These are phyloP conservation scores for Capronia epimyces DNA, from an alignment of 2,329 filamentous ascomycete genomes.

Conservation along the genomic window DNA sequence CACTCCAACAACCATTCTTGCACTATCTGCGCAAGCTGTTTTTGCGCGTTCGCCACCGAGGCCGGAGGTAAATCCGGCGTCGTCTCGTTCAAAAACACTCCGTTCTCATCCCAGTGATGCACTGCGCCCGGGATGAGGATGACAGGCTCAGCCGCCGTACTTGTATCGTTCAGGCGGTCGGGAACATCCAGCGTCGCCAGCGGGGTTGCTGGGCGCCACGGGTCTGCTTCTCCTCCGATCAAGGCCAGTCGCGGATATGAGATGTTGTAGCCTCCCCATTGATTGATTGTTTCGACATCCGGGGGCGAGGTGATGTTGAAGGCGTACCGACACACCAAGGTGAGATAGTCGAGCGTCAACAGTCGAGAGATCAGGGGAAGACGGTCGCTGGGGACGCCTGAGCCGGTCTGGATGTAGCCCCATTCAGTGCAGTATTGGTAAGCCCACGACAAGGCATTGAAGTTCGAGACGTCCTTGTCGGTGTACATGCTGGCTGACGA, in stretches of 20 bases:
- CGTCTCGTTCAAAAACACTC: constrained; percentile 54
- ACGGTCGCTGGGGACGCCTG: constrained; percentile 57
- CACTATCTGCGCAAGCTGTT: constrained; percentile 56
- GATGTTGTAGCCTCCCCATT: constrained; percentile 68
- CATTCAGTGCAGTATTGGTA: constrained; percentile 60
- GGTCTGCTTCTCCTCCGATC: constrained; percentile 71
- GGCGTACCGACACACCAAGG: constrained; percentile 57
- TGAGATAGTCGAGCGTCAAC: constrained; percentile 58
- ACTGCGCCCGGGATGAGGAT: constrained; percentile 69
- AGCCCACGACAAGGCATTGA: constrained; percentile 46
- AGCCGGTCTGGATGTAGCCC: constrained; percentile 73
- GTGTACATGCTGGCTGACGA: constrained; percentile 40
- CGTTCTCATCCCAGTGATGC: constrained; percentile 62
- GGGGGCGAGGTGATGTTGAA: constrained; percentile 65
- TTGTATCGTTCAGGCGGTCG: constrained; percentile 43
- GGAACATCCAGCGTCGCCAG: constrained; percentile 57
- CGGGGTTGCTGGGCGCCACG: constrained; percentile 70
- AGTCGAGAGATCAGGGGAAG: constrained; percentile 68
- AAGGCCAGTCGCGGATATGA: constrained; percentile 70
- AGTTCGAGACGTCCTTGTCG: constrained; percentile 41
- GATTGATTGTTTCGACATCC: constrained; percentile 64
- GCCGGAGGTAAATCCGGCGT: constrained; percentile 53
- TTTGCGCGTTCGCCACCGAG: constrained; percentile 51
- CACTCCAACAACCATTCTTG: constrained; percentile 63
- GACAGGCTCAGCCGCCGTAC: constrained; percentile 62